Base-by-base conservation (phyloP, 2,329 filamentous ascomycete genomes). In the Penicillium concentricum region DNA sequence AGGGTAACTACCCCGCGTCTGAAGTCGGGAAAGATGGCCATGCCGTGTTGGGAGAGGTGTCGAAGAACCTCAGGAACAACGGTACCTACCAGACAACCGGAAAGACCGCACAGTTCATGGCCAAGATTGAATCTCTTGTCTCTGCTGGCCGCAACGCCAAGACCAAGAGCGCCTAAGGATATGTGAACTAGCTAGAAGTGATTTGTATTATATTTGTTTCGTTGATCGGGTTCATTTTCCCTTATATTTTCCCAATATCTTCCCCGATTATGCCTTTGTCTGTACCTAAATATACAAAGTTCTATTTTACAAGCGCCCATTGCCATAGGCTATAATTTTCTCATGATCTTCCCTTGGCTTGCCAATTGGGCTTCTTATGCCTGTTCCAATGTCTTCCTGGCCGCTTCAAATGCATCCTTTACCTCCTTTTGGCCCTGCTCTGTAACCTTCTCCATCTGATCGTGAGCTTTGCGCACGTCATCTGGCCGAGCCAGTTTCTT, bases 381-480 rank as follows among this genome's bases (percentile, higher is more conserved):
- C 58, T 72, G 67, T 59, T 77, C 73, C 56, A 77, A 62, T 1
- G 64, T 67, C 66, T 72, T 77, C 61, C 65, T 76, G 26, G 73
- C 75, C 9, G 61, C 67, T 43, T 79, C 77, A 60, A 77, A 79
- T 8, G 78, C 60, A 58, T 76, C 75, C 65, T 77, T 79, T 45
- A 76, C 72, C 52, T 78, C 77, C 60, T 75, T 78, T 56, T 78
- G 76, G 15, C 76, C 78, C 65, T 76, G 78, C 45, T 77, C 75
- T 20, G 74, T 72, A 43, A 76, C 57, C 59, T 78, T 79, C 62
- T 81, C 78, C 78, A 81, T 79, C 59, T 75, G 70, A 58, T 77
- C 75, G 55, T 77, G 72, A 24, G 77, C 76, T 63, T 76, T 80
- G 47, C 73, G 71, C 54, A 78, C 62, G 62, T 79, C 76, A 65